Evolutionary conservation across 345 rosid species (phyloP), one percentile per base, ranked within the genome.

Genomic region (Moringa oleifera): DNA sequence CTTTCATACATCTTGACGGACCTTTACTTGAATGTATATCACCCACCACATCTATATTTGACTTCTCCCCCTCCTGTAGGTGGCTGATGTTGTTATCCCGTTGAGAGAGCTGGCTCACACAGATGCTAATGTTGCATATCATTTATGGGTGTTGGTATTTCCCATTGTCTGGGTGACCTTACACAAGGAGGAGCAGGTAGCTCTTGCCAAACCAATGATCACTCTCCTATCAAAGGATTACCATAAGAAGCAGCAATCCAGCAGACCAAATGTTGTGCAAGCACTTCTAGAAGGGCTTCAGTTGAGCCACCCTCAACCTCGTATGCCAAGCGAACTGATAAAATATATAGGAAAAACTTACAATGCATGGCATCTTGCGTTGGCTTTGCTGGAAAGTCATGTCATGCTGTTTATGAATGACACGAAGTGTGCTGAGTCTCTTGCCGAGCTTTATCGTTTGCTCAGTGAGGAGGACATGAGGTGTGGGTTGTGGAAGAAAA

Each of bases 381-480:
- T 94, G 79, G 93, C 96, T 47, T 71, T 94, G 70, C 81, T 94
- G 58, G 99, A 94, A 81, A 94, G 96, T 76, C 97, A 88, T 72
- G 99, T 91, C 51, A 87, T 88, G 89, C 68, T 88, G 73, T 91
- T 91, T 77, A 81, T 74, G 83, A 91, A 81, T 78, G 97, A 94
- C 11, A 65, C 96, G 37, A 87, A 91, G 71, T 94, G 97, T 69
- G 87, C 95, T 0, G 97, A 94, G 79, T 94, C 88, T 72, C 83
- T 94, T 64, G 97, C 97, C 57, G 97, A 94, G 85, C 90, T 94
- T 66, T 94, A 90, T 61, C 96, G 89, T 71, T 76, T 88, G 74
- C 85, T 94, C 54, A 90, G 88, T 72, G 99, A 94, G 82, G 97
- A 94, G 77, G 99, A 94, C 78, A 94, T 94, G 99, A 80, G 99